Percentiles rank a stretch among this genome's conserved stretches.
phyloP scores from a whole-genome alignment of 129 eudicot species.

The Saposhnikovia divaricata region DNA sequence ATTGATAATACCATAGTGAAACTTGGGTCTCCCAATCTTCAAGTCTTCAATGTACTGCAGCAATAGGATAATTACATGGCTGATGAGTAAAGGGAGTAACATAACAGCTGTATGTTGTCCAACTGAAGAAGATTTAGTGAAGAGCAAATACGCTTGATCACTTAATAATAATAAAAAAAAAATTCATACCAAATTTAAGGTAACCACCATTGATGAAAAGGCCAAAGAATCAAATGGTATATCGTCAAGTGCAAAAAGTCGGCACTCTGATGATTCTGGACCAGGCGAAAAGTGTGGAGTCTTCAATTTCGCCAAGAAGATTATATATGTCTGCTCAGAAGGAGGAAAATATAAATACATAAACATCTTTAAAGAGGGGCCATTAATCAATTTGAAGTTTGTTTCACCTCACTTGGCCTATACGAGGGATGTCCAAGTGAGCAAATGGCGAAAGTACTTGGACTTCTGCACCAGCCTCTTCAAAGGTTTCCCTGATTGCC shows the following conservation, averaged over 20 bases:
- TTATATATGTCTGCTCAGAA: slow-evolving; percentile 69
- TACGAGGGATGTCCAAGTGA: slow-evolving; percentile 94
- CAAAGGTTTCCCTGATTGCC: slow-evolving; percentile 85
- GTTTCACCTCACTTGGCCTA: slow-evolving; percentile 73
- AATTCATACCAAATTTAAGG: slow-evolving; percentile 62
- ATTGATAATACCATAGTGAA: slow-evolving; percentile 87
- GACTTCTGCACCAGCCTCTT: slow-evolving; percentile 95
- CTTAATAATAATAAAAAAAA: background rate
- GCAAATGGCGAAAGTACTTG: slow-evolving; percentile 74
- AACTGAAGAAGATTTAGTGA: background rate
- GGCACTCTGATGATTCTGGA: slow-evolving; percentile 83
- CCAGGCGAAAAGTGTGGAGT: slow-evolving; percentile 88
- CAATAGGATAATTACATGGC: slow-evolving; percentile 12
- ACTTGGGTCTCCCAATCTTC: slow-evolving; percentile 62
- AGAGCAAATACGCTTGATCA: background rate
- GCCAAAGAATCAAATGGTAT: slow-evolving; percentile 91
- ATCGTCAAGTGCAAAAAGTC: slow-evolving; percentile 75
- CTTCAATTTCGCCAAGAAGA: slow-evolving; percentile 80
- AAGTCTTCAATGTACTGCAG: slow-evolving; percentile 76
- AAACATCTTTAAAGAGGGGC: background rate
- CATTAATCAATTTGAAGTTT: background rate
- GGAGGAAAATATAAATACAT: background rate
- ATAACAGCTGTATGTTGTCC: background rate
- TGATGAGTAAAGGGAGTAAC: background rate
- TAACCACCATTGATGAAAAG: slow-evolving; percentile 95